These are phyloP conservation scores for Termitomyces sp. DNA, from an alignment of 768 basidiomycete species.

Conservation along the genomic window DNA sequence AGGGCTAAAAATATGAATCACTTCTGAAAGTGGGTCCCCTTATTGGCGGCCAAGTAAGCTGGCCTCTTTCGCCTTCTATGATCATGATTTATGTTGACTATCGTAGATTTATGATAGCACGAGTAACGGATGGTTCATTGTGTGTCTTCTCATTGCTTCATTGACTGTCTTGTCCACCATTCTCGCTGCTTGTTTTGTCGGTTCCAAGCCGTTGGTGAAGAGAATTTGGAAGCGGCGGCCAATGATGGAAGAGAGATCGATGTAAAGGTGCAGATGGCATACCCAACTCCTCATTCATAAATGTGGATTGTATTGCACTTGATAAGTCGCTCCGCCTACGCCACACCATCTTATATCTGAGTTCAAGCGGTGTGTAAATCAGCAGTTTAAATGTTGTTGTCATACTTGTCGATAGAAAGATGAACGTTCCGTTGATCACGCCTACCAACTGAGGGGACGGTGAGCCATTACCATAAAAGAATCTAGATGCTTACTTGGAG, in stretches of 20 bases:
- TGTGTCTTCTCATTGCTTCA: constrained; percentile 44
- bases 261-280: background rate
- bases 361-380: too few species aligned
- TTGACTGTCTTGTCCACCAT: constrained; percentile 32
- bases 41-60: constrained; percentile 57
- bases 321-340: background rate
- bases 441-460: too few species aligned
- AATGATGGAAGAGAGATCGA: background rate
- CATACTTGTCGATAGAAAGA: too few species aligned
- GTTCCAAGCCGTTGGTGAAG: constrained; percentile 34
- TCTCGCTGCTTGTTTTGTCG: constrained; percentile 42
- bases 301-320: background rate
- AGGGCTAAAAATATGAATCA: constrained; percentile 3
- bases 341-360: too few species aligned
- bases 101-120: constrained; percentile 55
- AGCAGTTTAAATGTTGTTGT: too few species aligned
- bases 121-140: constrained; percentile 52
- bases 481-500: too few species aligned
- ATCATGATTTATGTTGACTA: background rate
- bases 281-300: background rate
- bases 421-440: constrained; percentile 27
- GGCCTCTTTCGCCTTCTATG: background rate
- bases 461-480: too few species aligned
- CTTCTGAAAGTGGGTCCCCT: constrained; percentile 57
- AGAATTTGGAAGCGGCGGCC: constrained; percentile 7